phyloP scores from a whole-genome alignment of 208 protist genomes.

The Angomonas deanei region DNA sequence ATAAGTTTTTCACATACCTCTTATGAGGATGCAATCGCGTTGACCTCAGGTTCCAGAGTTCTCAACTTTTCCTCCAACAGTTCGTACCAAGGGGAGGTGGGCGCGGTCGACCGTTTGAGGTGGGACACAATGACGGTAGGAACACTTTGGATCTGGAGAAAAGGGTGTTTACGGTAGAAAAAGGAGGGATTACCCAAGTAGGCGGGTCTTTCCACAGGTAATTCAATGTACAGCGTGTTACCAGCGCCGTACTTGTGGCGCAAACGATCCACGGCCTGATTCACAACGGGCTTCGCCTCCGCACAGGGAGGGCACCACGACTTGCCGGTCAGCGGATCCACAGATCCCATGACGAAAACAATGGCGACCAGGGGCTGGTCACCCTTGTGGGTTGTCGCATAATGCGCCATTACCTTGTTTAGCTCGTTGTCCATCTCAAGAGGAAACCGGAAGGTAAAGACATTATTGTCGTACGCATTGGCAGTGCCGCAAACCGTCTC shows the following conservation, averaged over 20 bases:
- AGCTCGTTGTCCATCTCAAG: no score
- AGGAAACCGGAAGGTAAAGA: no score
- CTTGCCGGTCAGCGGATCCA: constrained; percentile 36
- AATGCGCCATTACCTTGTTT: no score
- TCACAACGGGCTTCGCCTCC: constrained; percentile 34
- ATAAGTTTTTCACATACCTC: no score
- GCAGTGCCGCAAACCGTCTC: no score
- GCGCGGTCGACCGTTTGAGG: no score
- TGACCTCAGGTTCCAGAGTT: no score
- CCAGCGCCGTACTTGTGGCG: not conserved
- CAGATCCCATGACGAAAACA: constrained; percentile 50
- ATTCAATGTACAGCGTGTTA: constrained; percentile 39
- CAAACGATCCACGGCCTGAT: not conserved
- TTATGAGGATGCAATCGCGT: no score
- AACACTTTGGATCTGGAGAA: constrained; percentile 28
- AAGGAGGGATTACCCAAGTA: constrained; percentile 65
- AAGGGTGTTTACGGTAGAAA: constrained; percentile 50
- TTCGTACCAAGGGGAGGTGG: no score
- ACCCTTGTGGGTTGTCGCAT: not conserved
- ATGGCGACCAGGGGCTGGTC: constrained; percentile 15
- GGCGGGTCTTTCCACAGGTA: constrained; percentile 47
- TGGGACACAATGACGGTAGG: constrained; percentile 55
- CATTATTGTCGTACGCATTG: no score
- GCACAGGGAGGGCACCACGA: constrained; percentile 83
- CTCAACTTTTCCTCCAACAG: no score